These are phyloP conservation scores for Ettlia oleoabundans DNA, from an alignment of 139 green algal genomes.

Conservation along the genomic window DNA sequence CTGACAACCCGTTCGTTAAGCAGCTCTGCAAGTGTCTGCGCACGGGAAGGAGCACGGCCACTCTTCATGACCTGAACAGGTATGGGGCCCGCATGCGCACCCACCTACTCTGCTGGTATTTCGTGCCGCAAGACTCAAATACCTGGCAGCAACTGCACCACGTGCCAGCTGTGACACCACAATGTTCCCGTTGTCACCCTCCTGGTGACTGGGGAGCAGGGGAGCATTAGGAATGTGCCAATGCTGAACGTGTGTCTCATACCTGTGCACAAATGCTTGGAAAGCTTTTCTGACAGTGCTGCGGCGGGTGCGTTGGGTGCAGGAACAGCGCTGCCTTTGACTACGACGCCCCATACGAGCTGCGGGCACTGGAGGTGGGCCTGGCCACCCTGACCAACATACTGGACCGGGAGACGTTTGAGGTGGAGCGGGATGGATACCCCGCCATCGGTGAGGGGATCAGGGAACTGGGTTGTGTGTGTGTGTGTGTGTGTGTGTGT, in stretches of 20 bases:
- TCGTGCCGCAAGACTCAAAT: not conserved
- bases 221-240: not conserved
- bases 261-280: not conserved
- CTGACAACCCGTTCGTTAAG: conserved; percentile 36
- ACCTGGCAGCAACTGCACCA: no score
- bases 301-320: no score
- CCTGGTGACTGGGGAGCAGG: not conserved
- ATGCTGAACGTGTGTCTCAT: not conserved
- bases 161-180: no score
- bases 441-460: conserved; percentile 21
- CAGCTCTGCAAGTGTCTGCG: conserved; percentile 46
- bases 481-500: no score
- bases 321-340: no score
- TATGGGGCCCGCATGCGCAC: not conserved
- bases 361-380: conserved; percentile 55
- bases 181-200: not conserved
- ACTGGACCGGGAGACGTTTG: conserved; percentile 18
- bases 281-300: not conserved
- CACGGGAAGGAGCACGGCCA: conserved; percentile 6
- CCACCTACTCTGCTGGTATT: not conserved
- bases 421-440: conserved; percentile 26
- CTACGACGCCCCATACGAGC: conserved; percentile 49
- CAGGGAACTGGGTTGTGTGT: no score
- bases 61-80: conserved; percentile 25
- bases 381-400: conserved; percentile 1